A percentile compares a stretch with the other conserved stretches of the same genome.
Evolutionary conservation across 2,329 filamentous ascomycete genomes (phyloP).

Genomic region (Apiospora phragmitis): DNA sequence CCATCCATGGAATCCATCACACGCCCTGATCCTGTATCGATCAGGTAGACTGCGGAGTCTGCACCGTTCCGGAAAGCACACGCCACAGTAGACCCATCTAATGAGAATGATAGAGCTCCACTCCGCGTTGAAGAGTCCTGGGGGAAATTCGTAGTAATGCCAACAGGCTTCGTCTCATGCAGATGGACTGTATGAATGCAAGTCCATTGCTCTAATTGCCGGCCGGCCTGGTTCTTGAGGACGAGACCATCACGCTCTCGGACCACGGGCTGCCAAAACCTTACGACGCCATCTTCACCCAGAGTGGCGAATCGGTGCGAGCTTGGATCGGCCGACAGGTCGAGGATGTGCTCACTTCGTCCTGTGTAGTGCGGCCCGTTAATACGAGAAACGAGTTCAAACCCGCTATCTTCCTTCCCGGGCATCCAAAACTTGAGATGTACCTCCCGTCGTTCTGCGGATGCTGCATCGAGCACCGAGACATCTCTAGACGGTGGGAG

Average conservation of each 20-base stretch:
- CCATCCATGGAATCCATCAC: constrained; percentile 68
- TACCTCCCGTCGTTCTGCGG: constrained; percentile 63
- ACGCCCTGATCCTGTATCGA: constrained; percentile 70
- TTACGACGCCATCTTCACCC: constrained; percentile 75
- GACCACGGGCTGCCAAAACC: constrained; percentile 77
- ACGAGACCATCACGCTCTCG: constrained; percentile 68
- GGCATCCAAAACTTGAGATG: constrained; percentile 90
- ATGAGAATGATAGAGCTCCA: constrained; percentile 74
- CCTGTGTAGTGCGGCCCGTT: constrained; percentile 74
- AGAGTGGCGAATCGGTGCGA: constrained; percentile 78
- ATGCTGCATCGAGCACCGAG: constrained; percentile 51
- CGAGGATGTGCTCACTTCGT: constrained; percentile 63
- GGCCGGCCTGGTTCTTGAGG: constrained; percentile 57
- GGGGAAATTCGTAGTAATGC: constrained; percentile 33
- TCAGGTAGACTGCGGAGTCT: constrained; percentile 68
- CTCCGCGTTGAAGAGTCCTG: constrained; percentile 38
- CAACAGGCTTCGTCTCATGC: constrained; percentile 40
- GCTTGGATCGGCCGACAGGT: constrained; percentile 69
- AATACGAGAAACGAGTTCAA: constrained; percentile 79
- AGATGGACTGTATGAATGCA: constrained; percentile 62
- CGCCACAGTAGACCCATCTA: constrained; percentile 82
- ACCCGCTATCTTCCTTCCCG: constrained; percentile 47
- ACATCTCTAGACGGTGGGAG: constrained; percentile 70
- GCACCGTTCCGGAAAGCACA: constrained; percentile 58
- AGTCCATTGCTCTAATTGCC: constrained; percentile 72